phyloP scores from a whole-genome alignment of 805 yeast genomes.

The Sungouiella blattae region DNA sequence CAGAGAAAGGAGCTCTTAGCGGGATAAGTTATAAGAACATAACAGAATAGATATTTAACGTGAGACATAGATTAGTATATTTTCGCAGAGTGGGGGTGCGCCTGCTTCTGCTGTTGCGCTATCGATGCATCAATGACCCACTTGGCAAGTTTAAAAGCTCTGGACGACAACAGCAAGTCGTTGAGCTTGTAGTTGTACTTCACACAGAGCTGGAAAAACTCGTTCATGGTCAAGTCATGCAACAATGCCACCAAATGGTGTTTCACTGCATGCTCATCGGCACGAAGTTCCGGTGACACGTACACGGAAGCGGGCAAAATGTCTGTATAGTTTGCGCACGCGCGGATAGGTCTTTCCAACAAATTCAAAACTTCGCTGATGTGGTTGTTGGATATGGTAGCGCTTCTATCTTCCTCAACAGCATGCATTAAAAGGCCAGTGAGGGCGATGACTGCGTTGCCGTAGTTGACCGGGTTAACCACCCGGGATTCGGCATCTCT shows the following conservation, averaged over 20 bases:
- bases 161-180: slow-evolving; percentile 59
- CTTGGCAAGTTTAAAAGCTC: slow-evolving; percentile 64
- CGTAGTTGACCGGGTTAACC: slow-evolving; percentile 54
- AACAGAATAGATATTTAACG: too few relatives aligned
- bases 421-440: slow-evolving; percentile 58
- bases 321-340: slow-evolving; percentile 36
- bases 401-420: slow-evolving; percentile 59
- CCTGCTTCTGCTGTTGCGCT: slow-evolving; percentile 41
- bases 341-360: slow-evolving; percentile 55
- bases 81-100: slow-evolving; percentile 1
- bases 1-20: neutral
- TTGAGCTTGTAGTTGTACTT: slow-evolving; percentile 60
- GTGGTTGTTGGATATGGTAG: slow-evolving; percentile 47
- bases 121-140: slow-evolving; percentile 68
- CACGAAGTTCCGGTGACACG: slow-evolving; percentile 31
- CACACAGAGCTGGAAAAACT: slow-evolving; percentile 62
- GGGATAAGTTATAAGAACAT: too few relatives aligned
- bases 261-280: slow-evolving; percentile 10
- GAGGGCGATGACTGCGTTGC: slow-evolving; percentile 61
- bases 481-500: slow-evolving; percentile 60
- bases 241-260: slow-evolving; percentile 49
- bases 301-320: slow-evolving; percentile 43
- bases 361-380: slow-evolving; percentile 58
- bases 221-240: slow-evolving; percentile 62
- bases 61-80: too few relatives aligned